phyloP scores from a whole-genome alignment of 331 rosid genomes.

The Cydonia oblonga region DNA sequence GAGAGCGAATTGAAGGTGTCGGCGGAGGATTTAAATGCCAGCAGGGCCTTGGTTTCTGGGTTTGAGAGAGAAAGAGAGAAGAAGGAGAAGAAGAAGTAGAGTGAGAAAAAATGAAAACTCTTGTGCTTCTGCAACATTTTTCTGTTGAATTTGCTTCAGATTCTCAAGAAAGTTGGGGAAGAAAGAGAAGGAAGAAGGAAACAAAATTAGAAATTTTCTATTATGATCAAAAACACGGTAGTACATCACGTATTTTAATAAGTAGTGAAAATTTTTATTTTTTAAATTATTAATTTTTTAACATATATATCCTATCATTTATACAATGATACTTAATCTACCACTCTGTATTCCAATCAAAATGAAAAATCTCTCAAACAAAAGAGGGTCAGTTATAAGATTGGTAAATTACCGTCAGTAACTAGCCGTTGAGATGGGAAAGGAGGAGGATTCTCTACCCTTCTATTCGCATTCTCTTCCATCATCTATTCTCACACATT shows the following conservation, averaged over 20 bases:
- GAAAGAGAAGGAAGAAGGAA: background rate
- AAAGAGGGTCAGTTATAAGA: background rate
- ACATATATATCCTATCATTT: fast-evolving
- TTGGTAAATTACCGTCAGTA: background rate
- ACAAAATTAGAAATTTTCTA: background rate
- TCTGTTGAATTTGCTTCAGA: background rate
- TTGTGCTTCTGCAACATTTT: background rate
- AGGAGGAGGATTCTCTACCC: no score
- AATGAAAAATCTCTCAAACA: no score
- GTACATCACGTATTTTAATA: no score
- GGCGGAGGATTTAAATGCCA: slow-evolving; percentile 11
- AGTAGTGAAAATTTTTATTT: no score
- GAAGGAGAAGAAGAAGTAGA: background rate
- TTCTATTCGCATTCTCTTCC: no score
- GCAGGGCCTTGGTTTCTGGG: background rate
- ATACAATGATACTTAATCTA: no score
- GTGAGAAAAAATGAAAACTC: background rate
- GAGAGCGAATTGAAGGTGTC: slow-evolving; percentile 16
- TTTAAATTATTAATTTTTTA: no score
- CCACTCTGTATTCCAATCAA: fast-evolving
- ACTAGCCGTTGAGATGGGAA: background rate
- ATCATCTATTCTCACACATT: no score
- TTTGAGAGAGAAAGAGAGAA: slow-evolving; percentile 8
- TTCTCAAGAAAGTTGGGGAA: background rate
- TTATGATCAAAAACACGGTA: no score